A percentile compares a stretch with the other conserved stretches of the same genome.
These are phyloP conservation scores for Vitis rotundifolia DNA, from an alignment of 164 flowering plant species.

Conservation along the genomic window DNA sequence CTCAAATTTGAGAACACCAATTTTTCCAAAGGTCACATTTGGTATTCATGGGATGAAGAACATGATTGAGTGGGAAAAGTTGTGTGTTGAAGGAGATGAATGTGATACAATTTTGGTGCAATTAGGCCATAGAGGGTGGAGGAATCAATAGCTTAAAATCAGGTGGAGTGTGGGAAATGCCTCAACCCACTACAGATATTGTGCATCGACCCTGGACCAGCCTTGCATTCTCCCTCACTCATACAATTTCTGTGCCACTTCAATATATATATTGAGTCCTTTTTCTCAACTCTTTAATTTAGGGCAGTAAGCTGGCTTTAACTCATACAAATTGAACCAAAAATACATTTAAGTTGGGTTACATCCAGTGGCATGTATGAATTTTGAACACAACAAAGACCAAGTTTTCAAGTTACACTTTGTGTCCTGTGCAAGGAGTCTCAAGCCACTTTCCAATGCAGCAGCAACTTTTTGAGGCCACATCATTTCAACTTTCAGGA, in stretches of 20 bases:
- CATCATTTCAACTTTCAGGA: too few relatives aligned
- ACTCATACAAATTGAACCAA: not conserved
- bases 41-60: not conserved
- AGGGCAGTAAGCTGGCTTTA: not conserved
- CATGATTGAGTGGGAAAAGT: conserved; percentile 1
- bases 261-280: not conserved
- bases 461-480: too few relatives aligned
- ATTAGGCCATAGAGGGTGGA: not conserved
- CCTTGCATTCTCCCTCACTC: not conserved
- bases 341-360: not conserved
- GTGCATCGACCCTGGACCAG: not conserved
- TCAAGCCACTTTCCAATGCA: too few relatives aligned
- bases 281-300: not conserved
- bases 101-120: not conserved
- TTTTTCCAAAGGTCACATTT: too few relatives aligned
- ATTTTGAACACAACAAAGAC: too few relatives aligned
- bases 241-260: not conserved
- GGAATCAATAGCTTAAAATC: not conserved
- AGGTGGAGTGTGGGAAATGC: not conserved
- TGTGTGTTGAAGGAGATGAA: not conserved
- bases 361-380: too few relatives aligned
- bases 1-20: too few relatives aligned
- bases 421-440: too few relatives aligned
- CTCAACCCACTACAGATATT: not conserved
- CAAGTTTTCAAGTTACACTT: too few relatives aligned